These are phyloP conservation scores for Naganishia albida DNA, from an alignment of 1,284 basidiomycete genomes.

Conservation along the genomic window DNA sequence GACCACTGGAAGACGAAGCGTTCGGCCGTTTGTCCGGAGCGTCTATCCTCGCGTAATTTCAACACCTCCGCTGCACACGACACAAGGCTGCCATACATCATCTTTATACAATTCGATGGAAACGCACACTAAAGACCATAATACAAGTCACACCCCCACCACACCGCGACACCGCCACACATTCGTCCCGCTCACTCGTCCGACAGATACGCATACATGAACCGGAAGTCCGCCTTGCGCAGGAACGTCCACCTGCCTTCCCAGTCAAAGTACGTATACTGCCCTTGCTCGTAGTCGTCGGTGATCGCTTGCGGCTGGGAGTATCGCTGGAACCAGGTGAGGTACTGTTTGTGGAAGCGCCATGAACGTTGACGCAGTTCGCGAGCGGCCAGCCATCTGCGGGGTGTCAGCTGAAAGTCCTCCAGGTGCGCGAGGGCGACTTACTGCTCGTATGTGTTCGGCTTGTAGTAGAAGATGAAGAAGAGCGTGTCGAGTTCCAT, in stretches of 20 bases:
- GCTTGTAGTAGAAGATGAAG: conserved; percentile 98
- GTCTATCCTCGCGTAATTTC: neutral
- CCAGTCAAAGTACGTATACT: conserved; percentile 97
- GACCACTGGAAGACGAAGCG: no score
- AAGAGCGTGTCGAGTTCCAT: conserved; percentile 97
- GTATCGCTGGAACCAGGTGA: conserved; percentile 99
- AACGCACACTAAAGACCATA: conserved; percentile 14
- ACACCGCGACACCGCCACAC: neutral
- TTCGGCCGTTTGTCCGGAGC: no score
- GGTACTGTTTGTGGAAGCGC: conserved; percentile 99
- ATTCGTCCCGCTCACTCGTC: conserved; percentile 2
- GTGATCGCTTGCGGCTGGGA: conserved; percentile 99
- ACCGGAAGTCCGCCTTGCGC: conserved; percentile 97
- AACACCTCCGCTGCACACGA: neutral
- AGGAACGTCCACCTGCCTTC: conserved; percentile 97
- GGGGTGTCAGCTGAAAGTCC: conserved; percentile 18
- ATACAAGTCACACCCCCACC: conserved; percentile 1
- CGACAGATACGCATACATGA: conserved; percentile 55
- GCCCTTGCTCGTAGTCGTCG: conserved; percentile 98
- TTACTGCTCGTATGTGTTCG: conserved; percentile 94
- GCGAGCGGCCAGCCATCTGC: conserved; percentile 89
- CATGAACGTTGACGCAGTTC: conserved; percentile 97
- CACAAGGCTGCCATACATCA: conserved; percentile 7
- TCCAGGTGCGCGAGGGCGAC: conserved; percentile 42
- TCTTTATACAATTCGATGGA: conserved; percentile 11